Conservation (phyloP, 2,329 filamentous ascomycete genomes). For the Passalora sequoiae region DNA sequence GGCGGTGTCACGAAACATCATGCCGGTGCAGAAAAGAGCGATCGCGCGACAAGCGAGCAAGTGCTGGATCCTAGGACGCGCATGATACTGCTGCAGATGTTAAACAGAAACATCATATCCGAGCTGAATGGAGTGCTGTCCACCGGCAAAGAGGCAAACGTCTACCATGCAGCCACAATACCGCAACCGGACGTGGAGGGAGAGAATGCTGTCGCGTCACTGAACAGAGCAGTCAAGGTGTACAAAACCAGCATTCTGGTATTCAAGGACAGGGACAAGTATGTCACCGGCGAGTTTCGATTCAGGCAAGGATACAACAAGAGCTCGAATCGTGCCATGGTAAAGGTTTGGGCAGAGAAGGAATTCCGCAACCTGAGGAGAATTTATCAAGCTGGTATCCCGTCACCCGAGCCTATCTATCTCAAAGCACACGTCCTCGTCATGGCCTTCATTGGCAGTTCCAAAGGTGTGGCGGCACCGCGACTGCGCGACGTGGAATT, state of each 20-base stretch:
- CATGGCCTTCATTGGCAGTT: slow-evolving; percentile 88
- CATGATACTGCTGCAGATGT: slow-evolving; percentile 93
- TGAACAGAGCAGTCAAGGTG: slow-evolving; percentile 89
- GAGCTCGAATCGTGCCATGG: slow-evolving; percentile 92
- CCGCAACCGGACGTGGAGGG: slow-evolving; percentile 51
- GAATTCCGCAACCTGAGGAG: slow-evolving; percentile 91
- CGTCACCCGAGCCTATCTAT: slow-evolving; percentile 81
- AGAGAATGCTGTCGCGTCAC: slow-evolving; percentile 40
- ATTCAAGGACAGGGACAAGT: slow-evolving; percentile 96
- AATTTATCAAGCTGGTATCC: slow-evolving; percentile 76
- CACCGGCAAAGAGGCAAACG: slow-evolving; percentile 96
- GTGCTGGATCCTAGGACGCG: slow-evolving; percentile 89
- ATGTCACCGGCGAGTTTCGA: slow-evolving; percentile 88
- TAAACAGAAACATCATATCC: slow-evolving; percentile 82
- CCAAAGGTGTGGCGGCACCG: slow-evolving; percentile 80
- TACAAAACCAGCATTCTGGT: slow-evolving; percentile 98
- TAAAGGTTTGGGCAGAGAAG: slow-evolving; percentile 98
- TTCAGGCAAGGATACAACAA: slow-evolving; percentile 91
- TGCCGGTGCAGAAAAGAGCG: slow-evolving; percentile 62
- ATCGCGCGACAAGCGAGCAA: slow-evolving; percentile 89
- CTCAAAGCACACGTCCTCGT: slow-evolving; percentile 91
- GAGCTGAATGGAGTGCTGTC: slow-evolving; percentile 94
- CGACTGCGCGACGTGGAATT: slow-evolving; percentile 82
- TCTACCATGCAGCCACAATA: slow-evolving; percentile 78
- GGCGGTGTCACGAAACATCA: slow-evolving; percentile 49